Percentiles rank a stretch among this genome's conserved stretches.
Conservation (phyloP, 2,329 filamentous ascomycete genomes). For the Macrophomina phaseolina region DNA sequence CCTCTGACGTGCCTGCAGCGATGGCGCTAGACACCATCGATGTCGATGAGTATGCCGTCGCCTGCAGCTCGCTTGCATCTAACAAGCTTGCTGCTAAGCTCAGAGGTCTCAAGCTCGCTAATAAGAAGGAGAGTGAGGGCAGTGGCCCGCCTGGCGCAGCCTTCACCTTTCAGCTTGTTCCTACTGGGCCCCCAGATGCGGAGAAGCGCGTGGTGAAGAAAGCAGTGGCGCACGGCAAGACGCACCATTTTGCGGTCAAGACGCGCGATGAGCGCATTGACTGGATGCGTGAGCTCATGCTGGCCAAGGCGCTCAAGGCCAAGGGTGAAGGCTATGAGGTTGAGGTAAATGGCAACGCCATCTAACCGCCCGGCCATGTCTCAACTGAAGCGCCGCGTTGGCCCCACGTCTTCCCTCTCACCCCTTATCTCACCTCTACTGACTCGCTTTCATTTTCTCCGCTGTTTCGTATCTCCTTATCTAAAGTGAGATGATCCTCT, state of each 20-base stretch:
- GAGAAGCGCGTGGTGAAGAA: slow-evolving; percentile 43
- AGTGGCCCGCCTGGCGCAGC: slow-evolving; percentile 61
- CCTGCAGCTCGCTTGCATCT: slow-evolving; percentile 77
- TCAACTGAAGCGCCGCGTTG: slow-evolving; percentile 4
- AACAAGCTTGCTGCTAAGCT: slow-evolving; percentile 88
- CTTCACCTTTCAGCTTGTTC: slow-evolving; percentile 83
- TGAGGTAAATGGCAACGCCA: slow-evolving; percentile 69
- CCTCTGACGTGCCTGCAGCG: slow-evolving; percentile 57
- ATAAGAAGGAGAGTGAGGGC: slow-evolving; percentile 61
- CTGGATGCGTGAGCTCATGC: slow-evolving; percentile 95
- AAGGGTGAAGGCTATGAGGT: slow-evolving; percentile 85
- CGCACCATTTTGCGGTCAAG: slow-evolving; percentile 92
- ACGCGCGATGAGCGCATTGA: slow-evolving; percentile 89
- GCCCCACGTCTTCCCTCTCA: slow-evolving; percentile 5
- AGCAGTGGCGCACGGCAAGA: slow-evolving; percentile 69
- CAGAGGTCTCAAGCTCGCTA: slow-evolving; percentile 70
- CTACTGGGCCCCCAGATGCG: slow-evolving; percentile 49
- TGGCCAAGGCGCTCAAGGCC: slow-evolving; percentile 83
- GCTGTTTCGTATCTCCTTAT: not conserved
- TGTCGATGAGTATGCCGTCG: slow-evolving; percentile 87
- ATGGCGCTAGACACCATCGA: slow-evolving; percentile 80
- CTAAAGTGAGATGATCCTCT: not conserved
- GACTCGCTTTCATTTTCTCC: slow-evolving; percentile 5
- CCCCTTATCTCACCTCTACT: not conserved
- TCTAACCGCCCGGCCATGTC: slow-evolving; percentile 27